Evolutionary conservation across 2,329 filamentous ascomycete genomes (phyloP).

Genomic region (Aureobasidium melanogenum): DNA sequence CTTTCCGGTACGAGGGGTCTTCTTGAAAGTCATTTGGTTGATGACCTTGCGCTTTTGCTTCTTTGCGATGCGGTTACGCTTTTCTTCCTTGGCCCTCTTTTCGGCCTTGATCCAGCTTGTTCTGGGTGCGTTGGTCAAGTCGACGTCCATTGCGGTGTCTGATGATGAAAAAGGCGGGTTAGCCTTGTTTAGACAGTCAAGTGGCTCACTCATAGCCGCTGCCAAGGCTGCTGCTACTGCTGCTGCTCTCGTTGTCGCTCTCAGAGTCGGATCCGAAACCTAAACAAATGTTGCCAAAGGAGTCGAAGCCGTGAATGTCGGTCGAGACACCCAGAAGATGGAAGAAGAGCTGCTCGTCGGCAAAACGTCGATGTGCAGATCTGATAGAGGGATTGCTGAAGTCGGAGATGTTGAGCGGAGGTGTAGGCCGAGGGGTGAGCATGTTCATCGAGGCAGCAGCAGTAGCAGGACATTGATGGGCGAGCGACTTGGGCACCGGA

Average conservation of each 20-base stretch:
- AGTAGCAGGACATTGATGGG: conserved; percentile 3
- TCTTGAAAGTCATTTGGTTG: conserved; percentile 32
- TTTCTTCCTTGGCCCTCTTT: conserved; percentile 23
- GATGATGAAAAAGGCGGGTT: conserved; percentile 12
- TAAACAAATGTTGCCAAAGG: conserved; percentile 26
- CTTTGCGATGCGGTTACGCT: conserved; percentile 24
- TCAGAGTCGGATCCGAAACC: conserved; percentile 24
- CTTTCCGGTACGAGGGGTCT: conserved; percentile 20
- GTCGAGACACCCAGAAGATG: conserved; percentile 30
- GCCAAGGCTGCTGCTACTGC: conserved; percentile 10
- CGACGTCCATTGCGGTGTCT: conserved; percentile 31
- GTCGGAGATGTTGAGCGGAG: conserved; percentile 12
- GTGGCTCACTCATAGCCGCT: conserved; percentile 15
- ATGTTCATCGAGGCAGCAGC: conserved; percentile 12
- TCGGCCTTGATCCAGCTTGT: conserved; percentile 16
- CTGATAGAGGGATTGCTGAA: conserved; percentile 11
- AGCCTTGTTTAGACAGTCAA: conserved; percentile 11
- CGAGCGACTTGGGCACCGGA: conserved; percentile 14
- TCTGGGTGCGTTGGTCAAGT: conserved; percentile 20
- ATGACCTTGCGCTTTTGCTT: conserved; percentile 30
- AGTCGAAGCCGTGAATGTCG: conserved; percentile 31
- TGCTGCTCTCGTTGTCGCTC: conserved; percentile 3
- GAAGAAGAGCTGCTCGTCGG: conserved; percentile 27
- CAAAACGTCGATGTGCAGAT: conserved; percentile 23
- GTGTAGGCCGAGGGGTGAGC: conserved; percentile 14